These are phyloP conservation scores for Magnusiomyces magnusii DNA, from an alignment of 1,139 yeast genomes.

Conservation along the genomic window DNA sequence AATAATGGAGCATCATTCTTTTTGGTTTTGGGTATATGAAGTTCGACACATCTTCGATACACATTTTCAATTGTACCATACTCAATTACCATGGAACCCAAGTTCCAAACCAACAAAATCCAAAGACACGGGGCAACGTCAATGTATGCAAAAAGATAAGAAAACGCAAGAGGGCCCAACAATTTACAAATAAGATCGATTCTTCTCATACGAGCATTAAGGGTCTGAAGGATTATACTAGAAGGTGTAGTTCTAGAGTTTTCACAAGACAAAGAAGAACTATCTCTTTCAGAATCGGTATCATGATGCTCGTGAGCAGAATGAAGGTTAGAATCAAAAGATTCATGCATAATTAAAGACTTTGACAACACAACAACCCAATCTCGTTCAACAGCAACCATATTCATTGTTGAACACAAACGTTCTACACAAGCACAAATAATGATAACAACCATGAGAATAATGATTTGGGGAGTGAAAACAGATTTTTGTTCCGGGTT, in stretches of 20 bases:
- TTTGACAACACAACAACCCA: constrained; percentile 37
- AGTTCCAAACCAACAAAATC: constrained; percentile 27
- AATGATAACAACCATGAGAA: constrained; percentile 22
- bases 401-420: constrained; percentile 33
- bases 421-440: constrained; percentile 33
- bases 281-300: neutral
- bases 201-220: constrained; percentile 34
- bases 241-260: neutral
- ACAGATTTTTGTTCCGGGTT: constrained; percentile 6
- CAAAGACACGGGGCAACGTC: constrained; percentile 23
- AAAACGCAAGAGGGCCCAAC: constrained; percentile 34
- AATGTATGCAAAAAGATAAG: constrained; percentile 28
- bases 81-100: constrained; percentile 30
- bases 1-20: neutral
- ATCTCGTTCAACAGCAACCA: constrained; percentile 37
- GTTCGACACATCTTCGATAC: constrained; percentile 27
- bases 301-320: too few species aligned
- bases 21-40: neutral
- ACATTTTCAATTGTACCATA: constrained; percentile 31
- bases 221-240: constrained; percentile 20
- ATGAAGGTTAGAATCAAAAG: neutral
- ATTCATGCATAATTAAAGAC: neutral
- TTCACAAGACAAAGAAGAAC: neutral
- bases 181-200: constrained; percentile 36
- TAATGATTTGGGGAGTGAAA: constrained; percentile 6